Percentiles rank a stretch among this genome's conserved stretches.
phyloP scores from a whole-genome alignment of 306 rosid species.

The Abrus pulchellus region DNA sequence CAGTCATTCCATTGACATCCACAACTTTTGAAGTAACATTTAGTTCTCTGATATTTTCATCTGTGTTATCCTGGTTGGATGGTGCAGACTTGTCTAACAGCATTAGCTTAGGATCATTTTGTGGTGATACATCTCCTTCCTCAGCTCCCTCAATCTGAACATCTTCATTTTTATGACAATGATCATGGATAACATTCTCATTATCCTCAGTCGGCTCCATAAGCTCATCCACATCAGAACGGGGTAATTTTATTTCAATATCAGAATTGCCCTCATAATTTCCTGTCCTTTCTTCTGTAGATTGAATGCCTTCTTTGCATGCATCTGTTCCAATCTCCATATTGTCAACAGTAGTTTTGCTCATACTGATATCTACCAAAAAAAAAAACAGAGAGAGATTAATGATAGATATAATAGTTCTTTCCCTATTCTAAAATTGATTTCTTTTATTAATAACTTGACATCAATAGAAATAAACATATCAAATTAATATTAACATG shows the following conservation, averaged over 20 bases:
- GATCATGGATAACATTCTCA: conserved; percentile 46
- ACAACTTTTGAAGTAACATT: conserved; percentile 48
- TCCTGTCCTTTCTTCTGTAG: conserved; percentile 42
- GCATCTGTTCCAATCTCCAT: conserved; percentile 48
- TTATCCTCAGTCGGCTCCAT: conserved; percentile 47
- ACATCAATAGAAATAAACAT: neutral
- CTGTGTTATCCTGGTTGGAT: conserved; percentile 43
- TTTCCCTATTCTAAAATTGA: conserved; percentile 7
- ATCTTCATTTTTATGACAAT: conserved; percentile 44
- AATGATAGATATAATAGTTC: conserved; percentile 26
- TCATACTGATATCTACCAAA: conserved; percentile 47
- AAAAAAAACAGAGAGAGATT: conserved; percentile 23
- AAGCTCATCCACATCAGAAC: conserved; percentile 42
- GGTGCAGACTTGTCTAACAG: conserved; percentile 47
- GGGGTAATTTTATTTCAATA: conserved; percentile 34
- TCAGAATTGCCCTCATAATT: conserved; percentile 39
- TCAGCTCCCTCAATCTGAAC: conserved; percentile 43
- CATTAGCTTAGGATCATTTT: conserved; percentile 48
- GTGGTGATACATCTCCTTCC: conserved; percentile 52
- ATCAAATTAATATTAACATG: conserved; percentile 40
- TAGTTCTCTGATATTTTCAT: conserved; percentile 45
- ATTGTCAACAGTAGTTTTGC: conserved; percentile 46
- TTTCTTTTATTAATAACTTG: conserved; percentile 3
- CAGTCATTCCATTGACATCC: conserved; percentile 46
- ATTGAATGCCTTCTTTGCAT: conserved; percentile 47